Percentiles rank a stretch among this genome's conserved stretches.
Conservation (phyloP, 306 rosid species). For the Casuarina cunninghamiana region DNA sequence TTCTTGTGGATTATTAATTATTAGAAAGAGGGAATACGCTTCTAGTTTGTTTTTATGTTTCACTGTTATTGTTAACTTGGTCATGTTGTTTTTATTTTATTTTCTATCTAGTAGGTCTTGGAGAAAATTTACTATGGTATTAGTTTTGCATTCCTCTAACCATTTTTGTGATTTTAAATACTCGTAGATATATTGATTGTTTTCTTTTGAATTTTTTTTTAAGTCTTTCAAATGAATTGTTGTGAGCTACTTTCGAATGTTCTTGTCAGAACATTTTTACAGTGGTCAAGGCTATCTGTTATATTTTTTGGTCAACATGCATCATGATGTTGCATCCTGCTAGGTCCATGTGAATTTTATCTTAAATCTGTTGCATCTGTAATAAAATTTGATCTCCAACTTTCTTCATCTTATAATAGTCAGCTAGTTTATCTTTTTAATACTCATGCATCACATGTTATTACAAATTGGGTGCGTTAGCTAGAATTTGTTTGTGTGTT, state of each 20-base stretch:
- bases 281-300: background rate
- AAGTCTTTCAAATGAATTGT: background rate
- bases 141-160: background rate
- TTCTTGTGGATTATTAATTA: constrained; percentile 1
- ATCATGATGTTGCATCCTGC: background rate
- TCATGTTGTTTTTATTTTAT: background rate
- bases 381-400: background rate
- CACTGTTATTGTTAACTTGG: background rate
- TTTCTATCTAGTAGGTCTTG: background rate
- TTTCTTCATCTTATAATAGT: background rate
- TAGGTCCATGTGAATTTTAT: background rate
- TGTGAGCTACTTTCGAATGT: background rate
- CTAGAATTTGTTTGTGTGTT: constrained; percentile 12
- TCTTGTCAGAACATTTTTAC: background rate
- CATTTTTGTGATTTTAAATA: background rate
- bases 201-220: background rate
- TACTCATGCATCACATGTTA: background rate
- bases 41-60: background rate
- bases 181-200: background rate
- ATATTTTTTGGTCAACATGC: background rate
- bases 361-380: constrained; percentile 5
- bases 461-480: background rate
- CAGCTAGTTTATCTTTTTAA: background rate
- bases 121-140: background rate
- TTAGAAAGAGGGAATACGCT: background rate